These are phyloP conservation scores for Comarum palustre DNA, from an alignment of 306 rosid species.

Conservation along the genomic window DNA sequence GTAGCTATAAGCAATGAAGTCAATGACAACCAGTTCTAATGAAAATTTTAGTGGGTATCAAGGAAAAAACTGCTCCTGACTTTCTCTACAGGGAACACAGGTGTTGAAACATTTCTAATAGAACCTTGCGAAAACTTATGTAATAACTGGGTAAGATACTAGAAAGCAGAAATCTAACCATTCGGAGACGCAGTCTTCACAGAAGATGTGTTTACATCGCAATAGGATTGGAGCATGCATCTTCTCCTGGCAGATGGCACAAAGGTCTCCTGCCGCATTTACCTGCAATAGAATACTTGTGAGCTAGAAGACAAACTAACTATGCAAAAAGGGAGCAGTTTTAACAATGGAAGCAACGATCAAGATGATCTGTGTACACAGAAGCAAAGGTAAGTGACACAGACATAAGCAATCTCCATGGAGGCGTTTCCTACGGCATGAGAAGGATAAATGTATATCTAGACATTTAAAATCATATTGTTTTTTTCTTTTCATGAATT, in stretches of 20 bases:
- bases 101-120: not conserved
- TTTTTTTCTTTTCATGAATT: not conserved
- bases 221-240: slow-evolving; percentile 73
- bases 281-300: slow-evolving; percentile 56
- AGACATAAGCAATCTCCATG: not conserved
- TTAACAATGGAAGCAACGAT: not conserved
- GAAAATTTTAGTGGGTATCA: not conserved
- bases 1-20: not conserved
- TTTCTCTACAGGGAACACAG: not conserved
- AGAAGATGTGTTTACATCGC: slow-evolving; percentile 86
- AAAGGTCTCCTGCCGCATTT: slow-evolving; percentile 71
- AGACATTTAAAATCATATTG: not conserved
- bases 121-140: not conserved
- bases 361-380: not conserved
- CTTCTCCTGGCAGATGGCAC: slow-evolving; percentile 98
- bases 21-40: not conserved
- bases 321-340: not conserved
- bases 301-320: slow-evolving; percentile 6
- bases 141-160: slow-evolving; percentile 17
- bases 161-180: slow-evolving; percentile 58
- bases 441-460: too few species aligned
- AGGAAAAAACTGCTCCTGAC: not conserved
- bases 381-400: not conserved
- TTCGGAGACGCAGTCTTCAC: slow-evolving; percentile 91
- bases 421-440: not conserved